A percentile compares a stretch with the other conserved stretches of the same genome.
Conservation (phyloP, 768 basidiomycete genomes). For the Auricularia cornea region DNA sequence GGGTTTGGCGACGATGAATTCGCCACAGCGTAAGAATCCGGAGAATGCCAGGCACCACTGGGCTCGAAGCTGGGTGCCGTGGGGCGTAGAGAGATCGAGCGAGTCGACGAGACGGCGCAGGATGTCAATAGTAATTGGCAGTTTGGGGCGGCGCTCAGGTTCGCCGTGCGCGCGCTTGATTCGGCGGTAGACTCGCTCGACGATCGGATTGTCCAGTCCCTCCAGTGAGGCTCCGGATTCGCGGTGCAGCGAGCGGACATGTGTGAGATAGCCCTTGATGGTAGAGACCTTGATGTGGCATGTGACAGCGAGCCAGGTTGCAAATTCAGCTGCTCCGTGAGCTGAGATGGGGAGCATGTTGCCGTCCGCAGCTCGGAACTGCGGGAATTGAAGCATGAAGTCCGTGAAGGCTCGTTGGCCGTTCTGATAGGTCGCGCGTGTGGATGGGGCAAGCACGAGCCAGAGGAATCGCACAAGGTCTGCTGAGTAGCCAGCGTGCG, state of each 20-base stretch:
- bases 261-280: conserved; percentile 20
- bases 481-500: conserved; percentile 8
- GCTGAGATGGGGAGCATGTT: conserved; percentile 4
- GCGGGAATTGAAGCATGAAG: conserved; percentile 8
- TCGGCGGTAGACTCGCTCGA: conserved; percentile 23
- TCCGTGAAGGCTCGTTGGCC: conserved; percentile 26
- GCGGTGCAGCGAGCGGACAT: conserved; percentile 19
- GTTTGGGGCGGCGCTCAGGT: conserved; percentile 16
- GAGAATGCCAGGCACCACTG: conserved; percentile 15
- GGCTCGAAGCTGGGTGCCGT: conserved; percentile 7
- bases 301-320: too few species aligned
- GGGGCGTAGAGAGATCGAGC: neutral
- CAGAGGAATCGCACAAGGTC: conserved; percentile 18
- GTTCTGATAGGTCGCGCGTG: conserved; percentile 21
- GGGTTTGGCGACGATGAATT: conserved; percentile 12
- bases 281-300: conserved; percentile 13
- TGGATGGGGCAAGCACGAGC: conserved; percentile 24
- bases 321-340: too few species aligned
- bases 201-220: conserved; percentile 18
- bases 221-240: conserved; percentile 20
- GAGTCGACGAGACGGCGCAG: conserved; percentile 8
- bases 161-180: conserved; percentile 26
- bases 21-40: conserved; percentile 17
- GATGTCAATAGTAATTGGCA: conserved; percentile 20
- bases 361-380: neutral